Percentiles rank a stretch among this genome's conserved stretches.
Conservation (phyloP, 331 rosid species). For the Arachis monticola region DNA sequence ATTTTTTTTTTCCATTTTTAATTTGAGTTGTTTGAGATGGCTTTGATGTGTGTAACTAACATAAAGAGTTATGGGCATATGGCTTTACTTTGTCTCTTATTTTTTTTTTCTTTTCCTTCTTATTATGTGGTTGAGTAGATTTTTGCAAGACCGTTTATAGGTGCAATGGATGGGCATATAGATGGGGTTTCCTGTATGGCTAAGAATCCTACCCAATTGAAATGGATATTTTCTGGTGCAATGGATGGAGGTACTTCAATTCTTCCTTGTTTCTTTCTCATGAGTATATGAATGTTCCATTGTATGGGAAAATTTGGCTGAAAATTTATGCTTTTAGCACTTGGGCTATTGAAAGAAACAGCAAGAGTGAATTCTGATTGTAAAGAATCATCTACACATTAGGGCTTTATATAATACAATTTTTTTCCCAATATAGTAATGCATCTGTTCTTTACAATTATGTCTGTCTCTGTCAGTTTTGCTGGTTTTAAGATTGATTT, state of each 20-base stretch:
- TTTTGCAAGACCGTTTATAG: conserved; percentile 31
- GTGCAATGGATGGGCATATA: too few relatives aligned
- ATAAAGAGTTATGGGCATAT: not conserved
- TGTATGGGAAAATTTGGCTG: not conserved
- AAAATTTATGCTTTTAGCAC: not conserved
- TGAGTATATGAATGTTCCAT: not conserved
- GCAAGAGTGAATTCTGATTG: not conserved
- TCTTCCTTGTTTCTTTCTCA: conserved; percentile 6
- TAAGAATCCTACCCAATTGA: too few relatives aligned
- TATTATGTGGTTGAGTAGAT: conserved; percentile 40
- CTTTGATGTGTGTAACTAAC: not conserved
- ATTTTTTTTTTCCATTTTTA: not conserved
- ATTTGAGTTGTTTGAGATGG: not conserved
- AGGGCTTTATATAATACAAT: not conserved
- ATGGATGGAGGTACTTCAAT: conserved; percentile 68
- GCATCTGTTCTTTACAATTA: not conserved
- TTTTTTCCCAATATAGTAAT: too few relatives aligned
- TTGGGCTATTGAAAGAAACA: not conserved
- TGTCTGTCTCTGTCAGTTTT: not conserved
- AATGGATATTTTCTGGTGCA: too few relatives aligned
- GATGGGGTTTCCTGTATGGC: too few relatives aligned
- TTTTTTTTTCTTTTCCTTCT: not conserved
- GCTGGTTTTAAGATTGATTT: conserved; percentile 2
- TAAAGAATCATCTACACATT: not conserved
- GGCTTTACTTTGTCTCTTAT: not conserved